These are phyloP conservation scores for Catharanthus roseus DNA, from an alignment of 257 asterid species.

Conservation along the genomic window DNA sequence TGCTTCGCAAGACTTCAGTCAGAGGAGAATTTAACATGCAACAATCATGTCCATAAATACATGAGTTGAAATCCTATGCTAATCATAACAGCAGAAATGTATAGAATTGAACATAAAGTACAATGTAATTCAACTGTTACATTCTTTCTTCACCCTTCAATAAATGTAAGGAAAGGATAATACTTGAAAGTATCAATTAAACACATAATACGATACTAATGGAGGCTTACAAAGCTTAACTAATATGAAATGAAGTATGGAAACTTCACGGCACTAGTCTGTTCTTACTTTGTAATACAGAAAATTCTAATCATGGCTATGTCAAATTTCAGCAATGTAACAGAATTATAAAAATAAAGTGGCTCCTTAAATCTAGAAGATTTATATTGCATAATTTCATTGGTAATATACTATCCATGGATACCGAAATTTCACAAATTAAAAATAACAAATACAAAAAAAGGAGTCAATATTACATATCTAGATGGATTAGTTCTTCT, in stretches of 20 bases:
- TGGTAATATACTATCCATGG: background rate
- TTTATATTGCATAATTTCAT: background rate
- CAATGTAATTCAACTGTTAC: background rate
- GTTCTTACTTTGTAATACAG: background rate
- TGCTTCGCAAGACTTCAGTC: background rate
- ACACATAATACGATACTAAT: background rate
- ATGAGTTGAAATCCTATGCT: background rate
- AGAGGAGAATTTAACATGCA: background rate
- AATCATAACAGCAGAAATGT: too few species aligned
- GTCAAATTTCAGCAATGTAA: background rate
- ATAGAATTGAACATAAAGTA: background rate
- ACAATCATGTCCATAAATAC: background rate
- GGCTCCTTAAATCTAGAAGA: background rate
- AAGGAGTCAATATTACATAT: too few species aligned
- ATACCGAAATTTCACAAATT: too few species aligned
- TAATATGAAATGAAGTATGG: background rate
- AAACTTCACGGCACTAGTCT: background rate
- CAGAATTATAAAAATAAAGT: background rate
- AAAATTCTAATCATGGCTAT: background rate
- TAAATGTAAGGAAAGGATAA: background rate
- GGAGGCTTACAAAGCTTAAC: background rate
- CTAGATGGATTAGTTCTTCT: too few species aligned
- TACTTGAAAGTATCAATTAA: background rate
- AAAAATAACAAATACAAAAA: too few species aligned
- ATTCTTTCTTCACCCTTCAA: background rate